These are phyloP conservation scores for Gentiana straminea DNA, from an alignment of 257 asterid genomes.

Conservation along the genomic window DNA sequence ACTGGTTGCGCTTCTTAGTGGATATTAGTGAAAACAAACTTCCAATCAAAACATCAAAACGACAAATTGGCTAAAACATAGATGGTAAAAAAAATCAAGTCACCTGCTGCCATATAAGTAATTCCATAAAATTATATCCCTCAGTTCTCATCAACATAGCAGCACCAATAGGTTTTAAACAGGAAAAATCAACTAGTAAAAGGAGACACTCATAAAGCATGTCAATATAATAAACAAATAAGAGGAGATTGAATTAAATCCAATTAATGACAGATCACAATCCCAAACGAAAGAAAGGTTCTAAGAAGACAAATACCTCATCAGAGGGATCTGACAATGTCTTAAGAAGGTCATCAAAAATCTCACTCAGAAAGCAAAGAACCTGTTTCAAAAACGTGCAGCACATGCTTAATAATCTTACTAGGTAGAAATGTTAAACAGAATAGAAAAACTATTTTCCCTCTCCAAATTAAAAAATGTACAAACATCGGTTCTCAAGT, in stretches of 20 bases:
- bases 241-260: neutral
- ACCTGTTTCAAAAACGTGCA: constrained; percentile 43
- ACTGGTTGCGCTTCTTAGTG: too few species aligned
- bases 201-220: neutral
- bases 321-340: constrained; percentile 96
- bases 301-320: constrained; percentile 52
- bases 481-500: too few species aligned
- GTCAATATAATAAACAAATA: neutral
- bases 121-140: too few species aligned
- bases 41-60: neutral
- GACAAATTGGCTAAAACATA: neutral
- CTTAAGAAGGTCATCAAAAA: constrained; percentile 80
- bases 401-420: too few species aligned
- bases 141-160: too few species aligned
- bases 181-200: too few species aligned
- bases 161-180: too few species aligned
- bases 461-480: too few species aligned
- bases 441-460: constrained; percentile 1
- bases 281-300: constrained; percentile 5
- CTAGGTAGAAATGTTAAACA: neutral
- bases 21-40: too few species aligned
- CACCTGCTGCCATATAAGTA: too few species aligned
- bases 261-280: too few species aligned
- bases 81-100: neutral
- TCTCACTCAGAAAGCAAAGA: constrained; percentile 60